phyloP scores from a whole-genome alignment of 495 filamentous ascomycete genomes.

The Hypoxylon trugodes region DNA sequence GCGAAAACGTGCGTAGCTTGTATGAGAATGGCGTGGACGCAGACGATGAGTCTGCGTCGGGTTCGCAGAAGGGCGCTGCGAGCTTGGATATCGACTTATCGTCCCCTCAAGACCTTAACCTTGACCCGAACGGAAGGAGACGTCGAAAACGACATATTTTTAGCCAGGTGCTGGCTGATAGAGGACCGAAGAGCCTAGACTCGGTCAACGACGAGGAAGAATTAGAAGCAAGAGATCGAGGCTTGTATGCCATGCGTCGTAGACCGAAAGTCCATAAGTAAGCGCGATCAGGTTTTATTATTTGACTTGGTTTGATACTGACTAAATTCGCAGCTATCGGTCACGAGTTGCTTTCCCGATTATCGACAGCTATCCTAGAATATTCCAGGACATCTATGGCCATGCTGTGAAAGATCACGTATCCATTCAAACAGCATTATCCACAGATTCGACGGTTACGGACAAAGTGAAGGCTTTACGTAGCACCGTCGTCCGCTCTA shows the following conservation, averaged over 20 bases:
- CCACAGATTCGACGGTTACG: slow-evolving; percentile 76
- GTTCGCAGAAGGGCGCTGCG: slow-evolving; percentile 44
- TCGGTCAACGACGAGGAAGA: slow-evolving; percentile 44
- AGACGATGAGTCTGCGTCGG: slow-evolving; percentile 36
- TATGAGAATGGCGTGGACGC: slow-evolving; percentile 15
- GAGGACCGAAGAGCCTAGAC: slow-evolving; percentile 44
- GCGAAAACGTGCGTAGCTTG: slow-evolving; percentile 11
- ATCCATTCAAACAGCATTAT: slow-evolving; percentile 70
- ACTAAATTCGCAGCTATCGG: slow-evolving; percentile 44
- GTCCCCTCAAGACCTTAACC: slow-evolving; percentile 48
- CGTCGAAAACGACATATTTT: slow-evolving; percentile 64
- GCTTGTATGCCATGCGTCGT: slow-evolving; percentile 47
- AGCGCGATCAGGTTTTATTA: slow-evolving; percentile 37
- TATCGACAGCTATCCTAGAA: slow-evolving; percentile 80
- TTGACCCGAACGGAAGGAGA: slow-evolving; percentile 32
- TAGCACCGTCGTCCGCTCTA: slow-evolving; percentile 60
- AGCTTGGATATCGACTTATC: slow-evolving; percentile 68
- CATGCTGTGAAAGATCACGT: slow-evolving; percentile 52
- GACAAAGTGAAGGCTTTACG: slow-evolving; percentile 73
- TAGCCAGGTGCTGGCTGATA: slow-evolving; percentile 62
- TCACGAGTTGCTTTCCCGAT: slow-evolving; percentile 74
- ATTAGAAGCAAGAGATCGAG: slow-evolving; percentile 42
- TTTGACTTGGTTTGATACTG: slow-evolving; percentile 14
- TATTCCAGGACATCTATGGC: slow-evolving; percentile 60
- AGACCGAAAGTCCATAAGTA: slow-evolving; percentile 69